Percentiles rank a stretch among this genome's conserved stretches.
Conservation (phyloP, 352 stramenopile species). For the Globisporangium lucens region DNA sequence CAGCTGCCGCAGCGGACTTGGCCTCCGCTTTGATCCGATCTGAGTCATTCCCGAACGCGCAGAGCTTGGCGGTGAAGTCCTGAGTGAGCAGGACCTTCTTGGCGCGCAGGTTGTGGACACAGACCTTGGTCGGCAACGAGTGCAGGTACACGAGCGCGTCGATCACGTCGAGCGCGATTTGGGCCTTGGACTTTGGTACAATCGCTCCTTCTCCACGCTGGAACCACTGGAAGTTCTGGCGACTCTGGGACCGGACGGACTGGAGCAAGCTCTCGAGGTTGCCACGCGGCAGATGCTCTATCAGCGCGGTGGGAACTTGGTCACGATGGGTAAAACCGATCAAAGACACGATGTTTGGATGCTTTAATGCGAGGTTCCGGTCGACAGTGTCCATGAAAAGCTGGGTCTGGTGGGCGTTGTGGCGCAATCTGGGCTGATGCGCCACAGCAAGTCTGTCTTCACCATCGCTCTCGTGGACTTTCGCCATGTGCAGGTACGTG, state of each 20-base stretch:
- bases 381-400: constrained; percentile 36
- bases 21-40: not conserved
- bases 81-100: constrained; percentile 42
- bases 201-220: constrained; percentile 12
- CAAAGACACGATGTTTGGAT: constrained; percentile 37
- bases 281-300: constrained; percentile 42
- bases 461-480: not conserved
- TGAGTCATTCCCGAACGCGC: constrained; percentile 31
- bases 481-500: constrained; percentile 2
- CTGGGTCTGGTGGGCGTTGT: not conserved
- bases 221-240: constrained; percentile 38
- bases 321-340: constrained; percentile 32
- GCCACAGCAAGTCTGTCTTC: not conserved
- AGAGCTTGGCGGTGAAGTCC: constrained; percentile 49
- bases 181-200: constrained; percentile 49
- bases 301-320: constrained; percentile 30
- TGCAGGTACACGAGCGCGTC: constrained; percentile 74
- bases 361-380: constrained; percentile 24
- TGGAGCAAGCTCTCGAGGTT: constrained; percentile 34
- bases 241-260: constrained; percentile 20
- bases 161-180: constrained; percentile 65
- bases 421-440: constrained; percentile 20
- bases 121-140: constrained; percentile 37
- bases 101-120: constrained; percentile 40
- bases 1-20: not conserved